Base-by-base conservation (phyloP, 2,329 filamentous ascomycete genomes). In the Venturia asperata region DNA sequence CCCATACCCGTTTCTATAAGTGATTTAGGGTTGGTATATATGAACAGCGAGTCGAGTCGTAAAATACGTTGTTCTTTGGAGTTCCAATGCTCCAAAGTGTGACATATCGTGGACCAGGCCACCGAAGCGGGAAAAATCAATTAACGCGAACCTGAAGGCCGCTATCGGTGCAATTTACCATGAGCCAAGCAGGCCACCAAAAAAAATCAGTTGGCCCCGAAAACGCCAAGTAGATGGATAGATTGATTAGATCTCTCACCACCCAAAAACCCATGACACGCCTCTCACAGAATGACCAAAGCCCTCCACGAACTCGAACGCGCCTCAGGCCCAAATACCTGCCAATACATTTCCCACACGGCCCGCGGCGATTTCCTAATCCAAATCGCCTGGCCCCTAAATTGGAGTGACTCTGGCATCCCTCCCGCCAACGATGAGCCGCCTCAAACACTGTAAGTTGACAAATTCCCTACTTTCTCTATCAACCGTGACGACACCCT, bases 381-480 rank as follows among this genome's bases (percentile, higher is more conserved):
- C n/a, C 62, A 64, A 24, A 45, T 55, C 1, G 42, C 62, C 30
- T 64, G 62, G 62, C 62, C 62, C n/a, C 30, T 64, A 17, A 37
- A 5, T 24, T 64, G 62, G 62, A 55, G 47, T 15, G 45, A 34
- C 6, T 13, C 24, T 3, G 62, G 43, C n/a, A 24, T 55, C 13
- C 62, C 47, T 24, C 61, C 61, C 30, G 17, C 37, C 19, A 34
- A 64, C 19, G 62, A 49, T 55, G 24, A 5, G 5, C 19, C 42
- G 19, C 43, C 47, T 2, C 62, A 49, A 19, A 64, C 47, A 30
- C 21, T 64, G 62, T 64, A 21, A 19, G 62, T 42, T 24, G 4
- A 21, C 37, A n/a, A n/a, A n/a, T 24, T 27, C 6, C 21, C 21
- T 24, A 24, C 9, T 2, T 49, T 39, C 39, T 15, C 6, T 34